Percentiles rank a stretch among this genome's conserved stretches.
phyloP scores from a whole-genome alignment of 1,284 basidiomycete genomes.

The Naganishia liquefaciens region DNA sequence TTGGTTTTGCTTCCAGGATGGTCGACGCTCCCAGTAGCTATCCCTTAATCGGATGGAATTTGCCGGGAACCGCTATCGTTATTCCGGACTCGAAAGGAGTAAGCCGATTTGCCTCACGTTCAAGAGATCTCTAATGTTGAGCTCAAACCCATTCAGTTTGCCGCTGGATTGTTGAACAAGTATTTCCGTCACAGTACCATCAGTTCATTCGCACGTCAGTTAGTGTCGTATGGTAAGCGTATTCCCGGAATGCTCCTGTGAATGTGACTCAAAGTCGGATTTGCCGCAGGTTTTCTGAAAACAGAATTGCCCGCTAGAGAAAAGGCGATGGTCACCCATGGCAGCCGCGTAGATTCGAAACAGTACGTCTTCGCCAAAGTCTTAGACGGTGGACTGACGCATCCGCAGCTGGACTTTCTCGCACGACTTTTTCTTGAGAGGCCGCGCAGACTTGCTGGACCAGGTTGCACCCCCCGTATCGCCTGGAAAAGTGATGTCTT shows the following conservation, averaged over 20 bases:
- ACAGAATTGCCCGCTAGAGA: conserved; percentile 18
- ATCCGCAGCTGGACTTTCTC: conserved; percentile 15
- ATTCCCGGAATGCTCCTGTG: not conserved
- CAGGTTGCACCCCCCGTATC: conserved; percentile 4
- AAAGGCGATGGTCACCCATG: conserved; percentile 6
- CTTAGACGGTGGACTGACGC: not conserved
- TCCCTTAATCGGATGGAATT: conserved; percentile 25
- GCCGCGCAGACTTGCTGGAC: conserved; percentile 24
- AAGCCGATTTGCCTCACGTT: not conserved
- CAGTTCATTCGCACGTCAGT: conserved; percentile 21
- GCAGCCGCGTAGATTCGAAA: conserved; percentile 1
- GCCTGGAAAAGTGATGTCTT: conserved; percentile 1
- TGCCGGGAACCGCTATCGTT: conserved; percentile 15
- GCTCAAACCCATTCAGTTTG: too few species aligned
- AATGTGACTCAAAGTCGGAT: not conserved
- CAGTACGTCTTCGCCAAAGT: conserved; percentile 1
- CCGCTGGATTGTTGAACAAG: conserved; percentile 12
- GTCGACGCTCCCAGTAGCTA: conserved; percentile 21
- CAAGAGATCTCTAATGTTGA: too few species aligned
- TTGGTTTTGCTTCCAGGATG: conserved; percentile 1
- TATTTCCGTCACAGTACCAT: conserved; percentile 25
- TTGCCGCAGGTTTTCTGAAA: not conserved
- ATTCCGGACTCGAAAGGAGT: conserved; percentile 24
- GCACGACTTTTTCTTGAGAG: conserved; percentile 21
- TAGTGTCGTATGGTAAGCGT: conserved; percentile 18